phyloP scores from a whole-genome alignment of 1,284 basidiomycete genomes.

The Coriolopsis trogii region DNA sequence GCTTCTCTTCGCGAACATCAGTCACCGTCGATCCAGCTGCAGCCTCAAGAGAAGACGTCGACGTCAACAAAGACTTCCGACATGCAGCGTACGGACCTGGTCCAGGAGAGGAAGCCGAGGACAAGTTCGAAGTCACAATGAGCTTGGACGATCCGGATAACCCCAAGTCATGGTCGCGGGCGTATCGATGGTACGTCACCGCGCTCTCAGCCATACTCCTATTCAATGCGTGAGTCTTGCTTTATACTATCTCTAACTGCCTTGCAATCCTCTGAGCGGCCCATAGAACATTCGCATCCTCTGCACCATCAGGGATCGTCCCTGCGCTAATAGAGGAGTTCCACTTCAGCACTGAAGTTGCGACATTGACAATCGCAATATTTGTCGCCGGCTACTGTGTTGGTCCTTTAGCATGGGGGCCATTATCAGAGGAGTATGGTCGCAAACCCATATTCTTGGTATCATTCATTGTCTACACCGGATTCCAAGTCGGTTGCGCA shows the following conservation, averaged over 20 bases:
- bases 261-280: constrained; percentile 7
- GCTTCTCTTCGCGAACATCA: background rate
- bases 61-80: constrained; percentile 31
- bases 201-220: constrained; percentile 61
- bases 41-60: constrained; percentile 27
- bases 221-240: constrained; percentile 58
- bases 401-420: constrained; percentile 68
- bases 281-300: constrained; percentile 61
- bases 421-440: constrained; percentile 60
- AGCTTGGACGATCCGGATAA: constrained; percentile 42
- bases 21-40: constrained; percentile 16
- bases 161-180: constrained; percentile 61
- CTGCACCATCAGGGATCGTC: constrained; percentile 54
- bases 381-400: constrained; percentile 50
- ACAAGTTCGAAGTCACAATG: constrained; percentile 44
- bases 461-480: constrained; percentile 31
- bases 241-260: too few species aligned
- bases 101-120: constrained; percentile 31
- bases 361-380: constrained; percentile 41
- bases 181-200: constrained; percentile 69
- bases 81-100: constrained; percentile 31
- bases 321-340: constrained; percentile 53
- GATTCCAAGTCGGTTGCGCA: constrained; percentile 36
- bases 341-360: constrained; percentile 54
- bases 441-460: constrained; percentile 69